Evolutionary conservation across 176 grass and related monocot species (phyloP), one percentile per base, ranked within the genome.

Genomic region (Otatea glauca): DNA sequence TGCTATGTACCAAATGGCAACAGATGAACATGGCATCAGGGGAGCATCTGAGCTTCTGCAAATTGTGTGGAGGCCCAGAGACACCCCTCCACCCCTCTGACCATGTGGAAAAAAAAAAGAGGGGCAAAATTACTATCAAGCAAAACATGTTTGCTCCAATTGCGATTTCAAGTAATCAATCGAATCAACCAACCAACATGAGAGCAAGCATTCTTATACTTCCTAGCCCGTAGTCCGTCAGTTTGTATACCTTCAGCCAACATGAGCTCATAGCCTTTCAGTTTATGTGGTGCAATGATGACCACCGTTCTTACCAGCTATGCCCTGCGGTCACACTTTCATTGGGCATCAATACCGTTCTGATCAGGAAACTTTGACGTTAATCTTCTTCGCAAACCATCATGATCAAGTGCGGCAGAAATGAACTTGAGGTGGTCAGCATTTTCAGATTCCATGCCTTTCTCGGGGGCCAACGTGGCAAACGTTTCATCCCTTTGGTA

Each of bases 31-130:
- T 95, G 93, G 93, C 80, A 78, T 42, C 71, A 93, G 89, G 88
- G 87, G 66, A 58, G 74, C 91, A 88, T 91, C 91, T 94, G 91
- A 83, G 86, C 79, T 85, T 90, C 91, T 87, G 84, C 87, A 90
- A 92, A 92, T 92, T 90, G 85, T 92, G 89, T 89, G 87, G 93
- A 96, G 92, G 83, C 88, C 86, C 90, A 94, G 96, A 99, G 77
- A 81, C 86, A 86, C 86, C 77, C 93, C 88, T 92, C 91, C 86
- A 91, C 29, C 85, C 86, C 63, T 86, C 55, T 82, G 53, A 50
- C 90, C 93, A 94, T 65, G 73, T 69, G 64, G 78, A 48, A 78
- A 81, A 78, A 78, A 81, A 81, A 74, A 29, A 29, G 29, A 75
- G 74, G 68, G 61, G 24, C 9, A 79, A 91, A 87, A 69, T 64